Conservation (phyloP, 2,329 filamentous ascomycete species). For the Colletotrichum sp. region DNA sequence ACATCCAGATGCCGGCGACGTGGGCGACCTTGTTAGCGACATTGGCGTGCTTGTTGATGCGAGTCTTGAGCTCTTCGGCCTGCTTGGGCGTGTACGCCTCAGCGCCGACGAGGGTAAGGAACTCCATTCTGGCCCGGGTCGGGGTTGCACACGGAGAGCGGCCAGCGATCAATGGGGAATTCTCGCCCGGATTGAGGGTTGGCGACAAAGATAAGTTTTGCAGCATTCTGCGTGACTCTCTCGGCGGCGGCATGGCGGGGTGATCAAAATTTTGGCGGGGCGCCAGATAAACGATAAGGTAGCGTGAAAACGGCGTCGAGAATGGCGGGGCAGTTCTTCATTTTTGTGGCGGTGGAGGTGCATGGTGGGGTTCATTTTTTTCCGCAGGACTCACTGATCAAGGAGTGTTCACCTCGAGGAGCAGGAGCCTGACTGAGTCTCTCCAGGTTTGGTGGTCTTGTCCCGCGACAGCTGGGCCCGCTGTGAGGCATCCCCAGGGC, state of each 20-base stretch:
- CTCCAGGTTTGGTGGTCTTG: background rate
- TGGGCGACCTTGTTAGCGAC: constrained; percentile 40
- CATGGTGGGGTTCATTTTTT: background rate
- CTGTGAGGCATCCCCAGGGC: background rate
- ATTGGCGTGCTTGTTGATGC: constrained; percentile 44
- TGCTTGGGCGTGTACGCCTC: constrained; percentile 56
- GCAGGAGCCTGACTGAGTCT: background rate
- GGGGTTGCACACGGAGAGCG: constrained; percentile 21
- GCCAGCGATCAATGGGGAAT: constrained; percentile 19
- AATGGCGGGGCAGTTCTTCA: constrained; percentile 10
- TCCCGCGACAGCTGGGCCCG: background rate
- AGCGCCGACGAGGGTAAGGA: constrained; percentile 40
- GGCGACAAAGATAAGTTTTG: constrained; percentile 19
- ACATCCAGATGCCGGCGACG: constrained; percentile 63
- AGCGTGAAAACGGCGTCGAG: background rate
- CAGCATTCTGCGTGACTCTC: constrained; percentile 14
- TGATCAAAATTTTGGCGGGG: constrained; percentile 20
- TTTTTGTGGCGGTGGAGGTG: constrained; percentile 19
- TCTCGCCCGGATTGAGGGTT: constrained; percentile 10
- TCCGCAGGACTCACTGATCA: background rate
- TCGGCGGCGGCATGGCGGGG: constrained; percentile 17
- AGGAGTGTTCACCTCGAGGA: background rate
- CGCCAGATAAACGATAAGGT: constrained; percentile 16
- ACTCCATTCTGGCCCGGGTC: constrained; percentile 25
- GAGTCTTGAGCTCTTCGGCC: constrained; percentile 48